Evolutionary conservation across 106 monocot genomes (phyloP), one percentile per base, ranked within the genome.

Genomic region (Acorus calamus): DNA sequence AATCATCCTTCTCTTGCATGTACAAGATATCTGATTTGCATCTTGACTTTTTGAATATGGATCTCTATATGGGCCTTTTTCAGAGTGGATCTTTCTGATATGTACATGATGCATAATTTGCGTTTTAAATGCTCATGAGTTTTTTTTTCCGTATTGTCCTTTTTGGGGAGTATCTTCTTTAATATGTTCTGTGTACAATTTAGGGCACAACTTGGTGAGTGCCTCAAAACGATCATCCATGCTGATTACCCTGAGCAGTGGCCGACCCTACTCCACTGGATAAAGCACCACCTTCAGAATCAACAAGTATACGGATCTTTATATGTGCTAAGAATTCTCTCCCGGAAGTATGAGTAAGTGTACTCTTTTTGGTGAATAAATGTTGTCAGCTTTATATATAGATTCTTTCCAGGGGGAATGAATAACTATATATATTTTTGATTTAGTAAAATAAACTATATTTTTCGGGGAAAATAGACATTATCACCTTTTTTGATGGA

Each of bases 281-380:
- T 99, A 42, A 79, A 70, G 61, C 49, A 55, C 69, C 92, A 88
- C 55, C 76, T 99, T 12, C 82, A 99, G 73, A 86, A 92, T 68
- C 88, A 96, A 52, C 93, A 94, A 76, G 61, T 99, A 54, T 86
- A 78, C 76, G 98, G 85, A 59, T 85, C 88, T 69, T 75, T 99
- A 71, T 99, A 83, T 81, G 88, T 92, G 7, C 61, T 99, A 57
- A 83, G 98, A 71, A 83, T 99, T 81, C 88, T 99, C 48, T 64
- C 98, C 42, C 81, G 98, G 69, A 99, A 99, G 83, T 99, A 92
- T 70, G 98, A 99, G 98, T 99, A 84, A 83, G 98, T 73, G 53
- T 43, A 44, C 55, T 14, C 5, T 72, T 56, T 62, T 62, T 53
- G 55, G 28, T 28, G 28, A 28, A 28, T 28, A 28, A 28, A 28